Base-by-base conservation (phyloP, 1,139 yeast genomes). In the Wickerhamomyces sp. region DNA sequence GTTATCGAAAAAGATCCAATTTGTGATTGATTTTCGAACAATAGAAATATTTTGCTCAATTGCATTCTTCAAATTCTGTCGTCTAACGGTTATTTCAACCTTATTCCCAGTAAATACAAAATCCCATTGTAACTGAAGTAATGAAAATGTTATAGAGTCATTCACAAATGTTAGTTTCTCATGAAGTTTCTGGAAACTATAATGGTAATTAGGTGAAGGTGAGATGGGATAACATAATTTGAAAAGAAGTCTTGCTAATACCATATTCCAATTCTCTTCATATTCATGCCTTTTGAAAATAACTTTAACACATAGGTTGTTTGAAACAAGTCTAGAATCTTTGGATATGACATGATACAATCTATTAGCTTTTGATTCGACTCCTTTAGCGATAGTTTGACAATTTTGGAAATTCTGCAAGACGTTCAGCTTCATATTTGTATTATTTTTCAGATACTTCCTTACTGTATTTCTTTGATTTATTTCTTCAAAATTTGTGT, bases 401-500 rank as follows among this genome's bases (percentile, higher is more conserved):
- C 46, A 49, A 21, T 46, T 35, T 2, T 37, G 35, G 28, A 44
- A 49, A 5, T 41, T 37, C 1, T 18, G 18, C 5, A 40, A 12
- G 14, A 46, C 36, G 18, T 40, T 33, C 2, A 32, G 28, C 24
- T 41, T 45, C 1, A 36, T 31, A 0, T 28, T 19, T n/a, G 44
- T 31, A 35, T 51, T 36, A 1, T 49, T 45, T n/a, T 36, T 35
- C 3, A 54, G 21, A 31, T 48, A 49, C 20, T 47, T 52, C 28
- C 83, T 60, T 9, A 69, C 57, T 24, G 58, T 60, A 49, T 85
- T 85, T 26, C 95, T 63, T 31, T 62, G 54, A 0, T 92, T 83
- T 37, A 81, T 63, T 33, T 49, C 50, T 47, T 83, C 83, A 5
- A 53, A 51, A 49, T 86, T 86, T 0, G 92, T 79, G 2, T 63